Conservation (phyloP, 177 flowering plant species). For the Vitis hybrid region DNA sequence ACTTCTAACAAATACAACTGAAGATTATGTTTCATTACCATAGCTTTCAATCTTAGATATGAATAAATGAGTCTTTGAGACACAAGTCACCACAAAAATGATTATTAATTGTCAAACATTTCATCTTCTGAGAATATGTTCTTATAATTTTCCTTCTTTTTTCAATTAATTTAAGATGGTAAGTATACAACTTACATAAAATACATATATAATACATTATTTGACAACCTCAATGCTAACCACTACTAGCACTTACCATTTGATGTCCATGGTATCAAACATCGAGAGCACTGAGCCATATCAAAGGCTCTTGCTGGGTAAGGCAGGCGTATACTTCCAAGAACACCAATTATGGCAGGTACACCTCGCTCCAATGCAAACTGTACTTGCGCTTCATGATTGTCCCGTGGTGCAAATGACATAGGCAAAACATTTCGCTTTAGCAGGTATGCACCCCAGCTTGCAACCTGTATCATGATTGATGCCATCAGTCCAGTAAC, state of each 20-base stretch:
- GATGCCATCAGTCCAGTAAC: constrained; percentile 21
- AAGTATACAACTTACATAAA: neutral
- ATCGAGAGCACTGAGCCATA: constrained; percentile 88
- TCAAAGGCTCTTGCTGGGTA: constrained; percentile 83
- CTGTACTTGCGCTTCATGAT: constrained; percentile 85
- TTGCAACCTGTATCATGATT: constrained; percentile 56
- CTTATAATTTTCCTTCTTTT: neutral
- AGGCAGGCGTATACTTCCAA: constrained; percentile 69
- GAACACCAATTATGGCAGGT: constrained; percentile 82
- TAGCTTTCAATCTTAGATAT: too few relatives aligned
- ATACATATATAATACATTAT: neutral
- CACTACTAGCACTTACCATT: constrained; percentile 43
- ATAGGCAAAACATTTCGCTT: constrained; percentile 78
- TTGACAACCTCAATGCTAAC: neutral
- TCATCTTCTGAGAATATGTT: neutral
- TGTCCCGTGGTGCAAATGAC: constrained; percentile 87
- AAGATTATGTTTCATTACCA: too few relatives aligned
- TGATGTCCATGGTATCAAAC: constrained; percentile 71
- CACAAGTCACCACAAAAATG: neutral
- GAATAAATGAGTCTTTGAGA: too few relatives aligned
- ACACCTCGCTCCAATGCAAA: constrained; percentile 87
- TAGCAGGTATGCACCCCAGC: constrained; percentile 84
- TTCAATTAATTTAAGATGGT: neutral
- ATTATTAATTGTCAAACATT: neutral
- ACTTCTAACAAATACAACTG: too few relatives aligned